phyloP scores from a whole-genome alignment of 2,329 filamentous ascomycete genomes.

The Pyrenophora teres region DNA sequence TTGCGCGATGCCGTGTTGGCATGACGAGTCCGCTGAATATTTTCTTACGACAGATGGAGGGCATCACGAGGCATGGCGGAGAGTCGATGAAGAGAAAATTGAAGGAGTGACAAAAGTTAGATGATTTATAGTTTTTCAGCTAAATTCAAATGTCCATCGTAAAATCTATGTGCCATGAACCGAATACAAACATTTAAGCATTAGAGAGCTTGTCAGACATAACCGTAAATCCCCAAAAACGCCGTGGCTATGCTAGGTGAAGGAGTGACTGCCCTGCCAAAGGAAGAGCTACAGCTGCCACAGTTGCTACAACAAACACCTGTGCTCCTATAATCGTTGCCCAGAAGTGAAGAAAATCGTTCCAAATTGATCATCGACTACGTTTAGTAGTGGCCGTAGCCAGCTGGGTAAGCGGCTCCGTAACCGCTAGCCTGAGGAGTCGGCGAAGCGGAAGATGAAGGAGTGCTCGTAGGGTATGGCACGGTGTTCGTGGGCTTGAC shows the following conservation, averaged over 20 bases:
- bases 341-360: slow-evolving; percentile 3
- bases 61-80: background rate
- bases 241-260: slow-evolving; percentile 32
- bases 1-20: background rate
- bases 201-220: slow-evolving; percentile 10
- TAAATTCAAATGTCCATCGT: background rate
- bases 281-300: slow-evolving; percentile 5
- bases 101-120: slow-evolving; percentile 15
- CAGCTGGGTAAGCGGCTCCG: background rate
- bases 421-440: slow-evolving; percentile 12
- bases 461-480: background rate
- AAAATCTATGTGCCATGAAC: slow-evolving; percentile 11
- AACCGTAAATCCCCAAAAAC: slow-evolving; percentile 6
- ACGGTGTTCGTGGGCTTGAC: slow-evolving; percentile 1
- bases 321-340: slow-evolving; percentile 11
- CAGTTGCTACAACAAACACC: slow-evolving; percentile 8
- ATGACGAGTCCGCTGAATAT: background rate
- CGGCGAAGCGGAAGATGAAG: slow-evolving; percentile 13
- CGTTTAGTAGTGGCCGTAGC: slow-evolving; percentile 21
- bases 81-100: background rate
- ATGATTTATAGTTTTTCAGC: slow-evolving; percentile 6
- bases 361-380: slow-evolving; percentile 1
- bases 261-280: slow-evolving; percentile 15
- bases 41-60: background rate
- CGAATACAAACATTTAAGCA: slow-evolving; percentile 18